Percentiles rank a stretch among this genome's conserved stretches.
These are phyloP conservation scores for Emergomyces pasteurianus DNA, from an alignment of 2,329 filamentous ascomycete species.

Conservation along the genomic window DNA sequence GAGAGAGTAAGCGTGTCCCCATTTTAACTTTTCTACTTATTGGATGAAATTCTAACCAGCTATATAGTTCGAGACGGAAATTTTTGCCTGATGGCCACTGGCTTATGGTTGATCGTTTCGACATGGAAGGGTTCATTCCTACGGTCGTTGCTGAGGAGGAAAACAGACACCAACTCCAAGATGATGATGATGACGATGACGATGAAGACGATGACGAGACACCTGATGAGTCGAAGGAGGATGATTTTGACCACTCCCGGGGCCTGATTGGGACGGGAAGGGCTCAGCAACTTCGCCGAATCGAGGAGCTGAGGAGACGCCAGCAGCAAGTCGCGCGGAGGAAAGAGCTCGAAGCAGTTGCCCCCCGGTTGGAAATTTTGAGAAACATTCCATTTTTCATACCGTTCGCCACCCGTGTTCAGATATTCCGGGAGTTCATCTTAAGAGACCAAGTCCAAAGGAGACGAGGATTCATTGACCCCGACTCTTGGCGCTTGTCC, in stretches of 20 bases:
- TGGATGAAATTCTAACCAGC: slow-evolving; percentile 1
- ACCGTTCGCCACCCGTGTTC: slow-evolving; percentile 79
- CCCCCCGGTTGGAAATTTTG: slow-evolving; percentile 77
- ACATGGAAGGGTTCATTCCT: slow-evolving; percentile 78
- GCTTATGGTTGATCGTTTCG: slow-evolving; percentile 81
- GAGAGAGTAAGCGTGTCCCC: slow-evolving; percentile 46
- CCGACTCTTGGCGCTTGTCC: slow-evolving; percentile 61
- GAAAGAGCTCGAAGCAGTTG: slow-evolving; percentile 64
- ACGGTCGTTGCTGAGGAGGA: slow-evolving; percentile 84
- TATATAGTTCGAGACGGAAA: slow-evolving; percentile 54
- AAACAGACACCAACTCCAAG: slow-evolving; percentile 54
- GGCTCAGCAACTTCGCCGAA: slow-evolving; percentile 48
- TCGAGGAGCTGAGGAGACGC: slow-evolving; percentile 51
- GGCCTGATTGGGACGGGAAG: slow-evolving; percentile 45
- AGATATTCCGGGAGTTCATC: slow-evolving; percentile 92
- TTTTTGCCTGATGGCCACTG: slow-evolving; percentile 80
- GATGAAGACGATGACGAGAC: slow-evolving; percentile 38
- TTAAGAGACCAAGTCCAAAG: slow-evolving; percentile 63
- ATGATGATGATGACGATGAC: slow-evolving; percentile 51
- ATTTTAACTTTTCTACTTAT: not conserved
- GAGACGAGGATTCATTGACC: slow-evolving; percentile 55
- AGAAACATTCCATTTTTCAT: slow-evolving; percentile 97
- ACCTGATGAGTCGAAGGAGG: slow-evolving; percentile 23
- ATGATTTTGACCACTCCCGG: slow-evolving; percentile 22
- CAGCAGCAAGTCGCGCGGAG: slow-evolving; percentile 57